Evolutionary conservation across 495 filamentous ascomycete species (phyloP).

Genomic region (Aspergillus diversus): DNA sequence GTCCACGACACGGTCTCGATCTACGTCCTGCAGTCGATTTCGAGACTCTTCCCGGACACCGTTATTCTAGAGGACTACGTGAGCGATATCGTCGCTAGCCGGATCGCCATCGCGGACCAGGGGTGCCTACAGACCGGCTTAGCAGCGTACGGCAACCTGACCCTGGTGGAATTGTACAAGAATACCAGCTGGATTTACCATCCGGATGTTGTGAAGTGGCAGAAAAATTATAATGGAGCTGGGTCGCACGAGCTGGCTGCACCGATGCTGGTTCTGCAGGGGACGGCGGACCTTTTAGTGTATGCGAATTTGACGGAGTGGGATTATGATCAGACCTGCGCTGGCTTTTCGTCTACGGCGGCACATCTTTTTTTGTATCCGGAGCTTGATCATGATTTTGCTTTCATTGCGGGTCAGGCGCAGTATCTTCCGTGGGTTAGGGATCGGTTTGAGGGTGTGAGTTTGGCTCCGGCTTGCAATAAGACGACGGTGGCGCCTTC

Average conservation of each 20-base stretch:
- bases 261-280: constrained; percentile 16
- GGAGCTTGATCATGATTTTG: constrained; percentile 15
- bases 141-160: neutral
- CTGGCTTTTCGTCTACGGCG: neutral
- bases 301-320: neutral
- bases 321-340: constrained; percentile 6
- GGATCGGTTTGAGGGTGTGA: constrained; percentile 12
- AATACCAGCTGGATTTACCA: constrained; percentile 7
- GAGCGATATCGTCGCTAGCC: constrained; percentile 1
- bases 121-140: constrained; percentile 9
- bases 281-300: constrained; percentile 1
- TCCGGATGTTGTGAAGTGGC: constrained; percentile 12
- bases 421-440: constrained; percentile 15
- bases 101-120: constrained; percentile 2
- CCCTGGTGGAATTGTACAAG: constrained; percentile 11
- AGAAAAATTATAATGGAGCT: constrained; percentile 9
- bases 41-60: constrained; percentile 5
- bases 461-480: neutral
- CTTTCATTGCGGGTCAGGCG: constrained; percentile 6
- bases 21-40: constrained; percentile 14
- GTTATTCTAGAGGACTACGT: constrained; percentile 7
- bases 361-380: neutral
- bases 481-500: neutral
- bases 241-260: constrained; percentile 7
- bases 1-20: constrained; percentile 10